Evolutionary conservation across 352 stramenopile species (phyloP), one percentile per base, ranked within the genome.

Genomic region (Globisporangium alternatum): DNA sequence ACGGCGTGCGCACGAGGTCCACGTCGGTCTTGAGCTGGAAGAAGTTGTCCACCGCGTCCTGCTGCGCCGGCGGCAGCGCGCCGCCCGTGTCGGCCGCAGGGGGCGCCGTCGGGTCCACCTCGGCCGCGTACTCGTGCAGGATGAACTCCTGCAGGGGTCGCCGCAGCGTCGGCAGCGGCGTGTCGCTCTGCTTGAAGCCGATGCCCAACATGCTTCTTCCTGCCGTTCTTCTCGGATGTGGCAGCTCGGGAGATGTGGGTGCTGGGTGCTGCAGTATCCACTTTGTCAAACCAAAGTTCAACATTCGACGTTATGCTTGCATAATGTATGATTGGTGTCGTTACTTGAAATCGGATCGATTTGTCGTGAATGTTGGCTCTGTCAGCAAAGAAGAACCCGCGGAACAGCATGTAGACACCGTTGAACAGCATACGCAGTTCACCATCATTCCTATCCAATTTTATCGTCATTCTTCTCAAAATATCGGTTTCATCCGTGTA

Each of bases 101-200:
- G 19, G 28, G 3, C 9, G 10, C 51, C 0, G 49, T 8, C 19
- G 28, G 7, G 17, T 39, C 64, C 22, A 45, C 31, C 19, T 71
- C 57, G n/a, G 62, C 65, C 35, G 83, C 84, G 48, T 90, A 93
- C 60, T 92, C 84, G 57, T 76, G 84, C 62, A 61, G 66, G 55
- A 92, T 72, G 65, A 89, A 93, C n/a, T 80, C 76, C 17, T 72
- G 59, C 41, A 96, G 72, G n/a, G 85, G 75, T 31, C 76, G 81
- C 60, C 71, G 53, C 13, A 90, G 59, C 19, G 60, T 54, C 21
- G 71, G 47, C 33, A 66, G 56, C 25, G 79, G 60, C 65, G 81
- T 81, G 64, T 90, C 81, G 71, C 77, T 90, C 22, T 86, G 61
- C 76, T 90, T 90, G 68, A 90, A 90, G 66, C 81, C 79, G 60